A percentile compares a stretch with the other conserved stretches of the same genome.
These are phyloP conservation scores for Fomitiporia mediterranea DNA, from an alignment of 1,284 basidiomycete species.

Conservation along the genomic window DNA sequence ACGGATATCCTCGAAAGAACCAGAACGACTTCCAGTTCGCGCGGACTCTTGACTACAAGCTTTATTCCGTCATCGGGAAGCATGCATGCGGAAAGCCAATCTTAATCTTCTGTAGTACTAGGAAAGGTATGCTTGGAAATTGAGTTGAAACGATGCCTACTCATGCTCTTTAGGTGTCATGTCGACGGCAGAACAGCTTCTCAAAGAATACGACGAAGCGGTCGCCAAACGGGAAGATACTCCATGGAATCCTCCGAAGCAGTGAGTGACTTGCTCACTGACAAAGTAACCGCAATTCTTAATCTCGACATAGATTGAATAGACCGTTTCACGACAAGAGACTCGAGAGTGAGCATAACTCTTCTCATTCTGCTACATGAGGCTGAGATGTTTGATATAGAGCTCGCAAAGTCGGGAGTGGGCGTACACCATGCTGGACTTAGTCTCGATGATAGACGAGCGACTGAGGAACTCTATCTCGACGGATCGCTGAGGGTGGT, in stretches of 20 bases:
- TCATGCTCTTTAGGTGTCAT: slow-evolving; percentile 49
- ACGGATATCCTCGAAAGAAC: slow-evolving; percentile 56
- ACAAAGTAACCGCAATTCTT: neutral
- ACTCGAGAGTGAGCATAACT: slow-evolving; percentile 50
- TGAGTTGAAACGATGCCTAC: neutral
- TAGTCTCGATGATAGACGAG: slow-evolving; percentile 62
- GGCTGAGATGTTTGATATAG: slow-evolving; percentile 31
- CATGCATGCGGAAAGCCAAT: slow-evolving; percentile 76
- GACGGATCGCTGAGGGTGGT: slow-evolving; percentile 63
- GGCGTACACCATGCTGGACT: slow-evolving; percentile 88
- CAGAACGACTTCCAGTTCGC: slow-evolving; percentile 82
- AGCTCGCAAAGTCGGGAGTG: slow-evolving; percentile 60
- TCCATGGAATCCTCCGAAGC: slow-evolving; percentile 59
- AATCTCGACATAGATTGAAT: slow-evolving; percentile 34
- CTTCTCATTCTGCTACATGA: neutral
- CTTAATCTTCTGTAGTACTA: slow-evolving; percentile 81
- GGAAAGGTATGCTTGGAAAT: slow-evolving; percentile 54
- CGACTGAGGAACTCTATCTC: slow-evolving; percentile 68
- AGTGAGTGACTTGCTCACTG: slow-evolving; percentile 38
- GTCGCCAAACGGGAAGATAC: slow-evolving; percentile 44
- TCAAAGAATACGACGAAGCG: slow-evolving; percentile 64
- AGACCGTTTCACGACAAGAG: slow-evolving; percentile 57
- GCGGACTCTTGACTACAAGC: slow-evolving; percentile 65
- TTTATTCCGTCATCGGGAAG: slow-evolving; percentile 66
- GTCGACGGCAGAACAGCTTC: slow-evolving; percentile 67